phyloP scores from a whole-genome alignment of 768 basidiomycete genomes.

The Russula emetica region DNA sequence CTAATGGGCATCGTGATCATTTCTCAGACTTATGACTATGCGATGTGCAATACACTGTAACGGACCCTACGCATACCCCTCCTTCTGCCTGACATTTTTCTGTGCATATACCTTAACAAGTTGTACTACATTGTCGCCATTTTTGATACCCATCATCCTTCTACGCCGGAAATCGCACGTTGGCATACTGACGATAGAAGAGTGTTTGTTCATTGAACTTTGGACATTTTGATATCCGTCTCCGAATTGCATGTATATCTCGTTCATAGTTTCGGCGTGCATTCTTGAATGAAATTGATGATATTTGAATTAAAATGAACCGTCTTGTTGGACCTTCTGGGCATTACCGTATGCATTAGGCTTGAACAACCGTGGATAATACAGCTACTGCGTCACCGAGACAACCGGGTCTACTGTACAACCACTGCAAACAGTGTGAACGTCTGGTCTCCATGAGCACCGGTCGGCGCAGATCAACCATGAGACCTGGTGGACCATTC shows the following conservation, averaged over 20 bases:
- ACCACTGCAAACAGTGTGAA: neutral
- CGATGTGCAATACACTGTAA: slow-evolving; percentile 23
- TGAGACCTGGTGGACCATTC: no score
- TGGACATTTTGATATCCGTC: slow-evolving; percentile 13
- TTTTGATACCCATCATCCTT: slow-evolving; percentile 16
- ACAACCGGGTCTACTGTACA: slow-evolving; percentile 1
- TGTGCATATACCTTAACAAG: slow-evolving; percentile 21
- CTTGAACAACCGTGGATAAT: neutral
- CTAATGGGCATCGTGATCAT: neutral
- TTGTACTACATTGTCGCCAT: slow-evolving; percentile 21
- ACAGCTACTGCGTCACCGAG: neutral
- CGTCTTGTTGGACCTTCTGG: neutral
- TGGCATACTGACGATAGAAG: slow-evolving; percentile 20
- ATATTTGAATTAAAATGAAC: slow-evolving; percentile 6
- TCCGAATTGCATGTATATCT: slow-evolving; percentile 20
- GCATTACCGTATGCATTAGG: neutral
- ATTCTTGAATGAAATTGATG: slow-evolving; percentile 3
- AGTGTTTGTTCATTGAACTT: slow-evolving; percentile 7
- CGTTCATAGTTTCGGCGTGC: slow-evolving; percentile 2
- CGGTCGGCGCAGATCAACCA: no score
- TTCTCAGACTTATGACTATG: slow-evolving; percentile 12
- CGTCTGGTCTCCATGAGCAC: slow-evolving; percentile 1
- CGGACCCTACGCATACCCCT: slow-evolving; percentile 12
- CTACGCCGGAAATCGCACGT: slow-evolving; percentile 13
- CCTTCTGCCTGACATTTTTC: neutral